Evolutionary conservation across 2,329 filamentous ascomycete species (phyloP), one percentile per base, ranked within the genome.

Genomic region (Fusarium scirpi): DNA sequence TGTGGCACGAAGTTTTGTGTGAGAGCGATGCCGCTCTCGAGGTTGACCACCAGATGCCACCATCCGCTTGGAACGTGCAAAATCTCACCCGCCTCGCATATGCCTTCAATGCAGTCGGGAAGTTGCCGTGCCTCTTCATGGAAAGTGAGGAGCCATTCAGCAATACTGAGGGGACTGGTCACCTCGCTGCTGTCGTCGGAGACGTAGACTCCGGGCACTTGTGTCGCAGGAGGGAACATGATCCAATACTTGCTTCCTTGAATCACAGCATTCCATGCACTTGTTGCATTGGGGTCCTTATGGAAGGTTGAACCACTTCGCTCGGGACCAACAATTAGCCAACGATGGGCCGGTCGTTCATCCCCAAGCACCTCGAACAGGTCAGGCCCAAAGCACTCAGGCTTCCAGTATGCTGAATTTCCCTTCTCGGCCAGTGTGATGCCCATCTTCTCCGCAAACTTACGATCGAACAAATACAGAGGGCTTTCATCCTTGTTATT

Each of bases 171-270:
- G 2, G 95, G 96, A 56, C 92, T 94, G 0, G 95, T 98, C 53
- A 98, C 94, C 80, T 98, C 95, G 77, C 93, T 94, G 77, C 93
- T 92, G 77, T 98, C 96, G 41, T 90, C 86, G 7, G 93, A 97
- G 44, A 98, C 93, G 74, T 92, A 97, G 40, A 98, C 94, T 6
- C 95, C 95, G 0, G 95, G 95, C 9, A 96, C 94, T 6, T 90
- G 85, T 1, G 90, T 87, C 1, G 89, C 89, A 0, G 92, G 91
- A 0, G 94, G 94, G 77, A 98, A 98, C 94, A 98, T 97, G 79
- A 98, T 95, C 95, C 96, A 98, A 84, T 98, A 98, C 78, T 98
- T 98, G 34, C 91, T 89, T 8, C 95, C 96, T 63, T 91, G 89
- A 29, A 98, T 84, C 16, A 98, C 93, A 1, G 94, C 95, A 78